A percentile compares a stretch with the other conserved stretches of the same genome.
phyloP scores from a whole-genome alignment of 179 eudicot species.

The Silene coronaria region DNA sequence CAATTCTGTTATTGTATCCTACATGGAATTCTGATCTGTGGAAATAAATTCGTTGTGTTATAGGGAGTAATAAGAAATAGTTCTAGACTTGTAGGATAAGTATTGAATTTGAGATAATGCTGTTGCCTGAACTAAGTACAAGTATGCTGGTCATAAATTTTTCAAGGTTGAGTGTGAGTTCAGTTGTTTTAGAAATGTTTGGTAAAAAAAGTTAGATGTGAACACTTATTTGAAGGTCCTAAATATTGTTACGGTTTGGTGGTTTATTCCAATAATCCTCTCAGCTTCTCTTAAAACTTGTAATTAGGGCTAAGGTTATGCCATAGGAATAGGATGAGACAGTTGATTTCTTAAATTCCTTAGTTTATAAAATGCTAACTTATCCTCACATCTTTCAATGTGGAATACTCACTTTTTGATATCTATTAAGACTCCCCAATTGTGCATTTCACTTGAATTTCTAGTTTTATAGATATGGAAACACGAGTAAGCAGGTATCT shows the following conservation, averaged over 20 bases:
- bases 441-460: neutral
- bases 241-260: neutral
- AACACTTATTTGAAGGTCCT: neutral
- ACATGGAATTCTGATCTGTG: neutral
- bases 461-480: neutral
- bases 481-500: neutral
- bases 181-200: neutral
- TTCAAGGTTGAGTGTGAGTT: neutral
- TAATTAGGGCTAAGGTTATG: neutral
- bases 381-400: neutral
- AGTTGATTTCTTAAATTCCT: too few species aligned
- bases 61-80: neutral
- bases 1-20: neutral
- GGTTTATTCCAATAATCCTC: neutral
- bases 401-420: neutral
- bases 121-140: neutral
- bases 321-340: conserved; percentile 1
- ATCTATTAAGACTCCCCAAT: neutral
- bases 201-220: neutral
- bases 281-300: neutral
- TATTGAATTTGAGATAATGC: neutral
- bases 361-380: neutral
- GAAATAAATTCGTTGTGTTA: neutral
- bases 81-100: neutral
- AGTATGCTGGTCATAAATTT: neutral